A percentile compares a stretch with the other conserved stretches of the same genome.
These are phyloP conservation scores for Lodderomyces oxycetoniae DNA, from an alignment of 1,139 yeast genomes.

Conservation along the genomic window DNA sequence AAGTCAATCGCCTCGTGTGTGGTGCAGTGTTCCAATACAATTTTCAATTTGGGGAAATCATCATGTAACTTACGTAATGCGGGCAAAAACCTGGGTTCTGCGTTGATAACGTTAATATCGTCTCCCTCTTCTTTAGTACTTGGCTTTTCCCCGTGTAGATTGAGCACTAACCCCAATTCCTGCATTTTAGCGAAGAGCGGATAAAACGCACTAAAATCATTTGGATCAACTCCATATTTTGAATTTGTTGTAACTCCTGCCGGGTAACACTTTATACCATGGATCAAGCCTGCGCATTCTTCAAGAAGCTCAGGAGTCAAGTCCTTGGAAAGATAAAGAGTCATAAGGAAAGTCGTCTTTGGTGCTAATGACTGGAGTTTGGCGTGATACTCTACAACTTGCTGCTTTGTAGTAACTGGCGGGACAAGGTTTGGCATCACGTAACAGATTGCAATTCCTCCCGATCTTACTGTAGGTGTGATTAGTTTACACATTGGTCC, in stretches of 20 bases:
- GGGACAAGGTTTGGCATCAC: conserved; percentile 97
- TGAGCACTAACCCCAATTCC: conserved; percentile 67
- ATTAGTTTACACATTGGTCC: conserved; percentile 89
- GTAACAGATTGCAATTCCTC: conserved; percentile 88
- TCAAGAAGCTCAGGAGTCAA: conserved; percentile 81
- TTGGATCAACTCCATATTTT: conserved; percentile 86
- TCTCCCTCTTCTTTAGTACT: conserved; percentile 45
- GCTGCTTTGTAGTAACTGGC: conserved; percentile 77
- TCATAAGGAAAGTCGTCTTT: conserved; percentile 83
- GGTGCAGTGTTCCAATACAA: conserved; percentile 92
- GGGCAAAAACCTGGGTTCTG: conserved; percentile 92
- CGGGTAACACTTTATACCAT: conserved; percentile 92
- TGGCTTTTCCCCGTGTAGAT: conserved; percentile 94
- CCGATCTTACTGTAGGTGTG: conserved; percentile 83
- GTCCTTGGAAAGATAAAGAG: conserved; percentile 72
- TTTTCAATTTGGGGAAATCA: conserved; percentile 83
- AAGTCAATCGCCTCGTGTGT: conserved; percentile 82
- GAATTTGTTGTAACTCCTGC: conserved; percentile 99
- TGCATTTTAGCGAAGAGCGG: conserved; percentile 89
- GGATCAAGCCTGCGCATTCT: conserved; percentile 78
- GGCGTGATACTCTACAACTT: conserved; percentile 66
- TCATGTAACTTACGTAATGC: conserved; percentile 72
- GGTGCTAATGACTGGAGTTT: conserved; percentile 68
- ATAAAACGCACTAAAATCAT: conserved; percentile 81
- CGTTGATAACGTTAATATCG: conserved; percentile 80